Conservation (phyloP, 345 rosid species). For the Fremontodendron californicum region DNA sequence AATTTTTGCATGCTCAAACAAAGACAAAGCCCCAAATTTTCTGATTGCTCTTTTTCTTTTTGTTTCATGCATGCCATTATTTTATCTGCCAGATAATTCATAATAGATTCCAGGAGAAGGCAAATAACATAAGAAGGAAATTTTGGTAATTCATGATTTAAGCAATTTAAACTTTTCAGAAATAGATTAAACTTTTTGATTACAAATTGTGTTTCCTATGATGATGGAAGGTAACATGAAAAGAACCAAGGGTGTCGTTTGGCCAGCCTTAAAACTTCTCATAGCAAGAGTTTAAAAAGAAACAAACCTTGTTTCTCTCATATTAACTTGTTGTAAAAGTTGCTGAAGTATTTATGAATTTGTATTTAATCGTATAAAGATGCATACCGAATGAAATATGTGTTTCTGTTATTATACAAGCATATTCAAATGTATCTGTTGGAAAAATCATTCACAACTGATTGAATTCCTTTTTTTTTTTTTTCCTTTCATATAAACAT, state of each 20-base stretch:
- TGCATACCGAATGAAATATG: neutral
- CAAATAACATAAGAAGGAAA: too few species aligned
- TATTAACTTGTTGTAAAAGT: neutral
- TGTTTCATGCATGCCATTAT: too few species aligned
- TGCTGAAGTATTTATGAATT: neutral
- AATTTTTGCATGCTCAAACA: too few species aligned
- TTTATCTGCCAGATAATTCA: too few species aligned
- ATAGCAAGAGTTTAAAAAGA: conserved; percentile 85
- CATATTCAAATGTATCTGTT: neutral
- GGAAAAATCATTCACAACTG: neutral
- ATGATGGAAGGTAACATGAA: too few species aligned
- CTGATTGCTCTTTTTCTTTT: too few species aligned
- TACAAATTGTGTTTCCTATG: too few species aligned
- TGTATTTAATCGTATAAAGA: neutral
- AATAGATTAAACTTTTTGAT: too few species aligned
- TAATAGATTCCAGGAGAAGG: too few species aligned
- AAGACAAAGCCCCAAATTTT: too few species aligned
- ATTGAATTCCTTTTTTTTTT: neutral
- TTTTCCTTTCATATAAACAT: neutral
- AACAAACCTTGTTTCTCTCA: conserved; percentile 36
- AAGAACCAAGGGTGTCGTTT: conserved; percentile 36
- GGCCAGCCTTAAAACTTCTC: conserved; percentile 91
- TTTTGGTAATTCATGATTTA: too few species aligned
- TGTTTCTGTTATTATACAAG: neutral
- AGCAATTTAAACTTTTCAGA: too few species aligned